These are phyloP conservation scores for Tylopilus subfusipes DNA, from an alignment of 768 basidiomycete genomes.

Conservation along the genomic window DNA sequence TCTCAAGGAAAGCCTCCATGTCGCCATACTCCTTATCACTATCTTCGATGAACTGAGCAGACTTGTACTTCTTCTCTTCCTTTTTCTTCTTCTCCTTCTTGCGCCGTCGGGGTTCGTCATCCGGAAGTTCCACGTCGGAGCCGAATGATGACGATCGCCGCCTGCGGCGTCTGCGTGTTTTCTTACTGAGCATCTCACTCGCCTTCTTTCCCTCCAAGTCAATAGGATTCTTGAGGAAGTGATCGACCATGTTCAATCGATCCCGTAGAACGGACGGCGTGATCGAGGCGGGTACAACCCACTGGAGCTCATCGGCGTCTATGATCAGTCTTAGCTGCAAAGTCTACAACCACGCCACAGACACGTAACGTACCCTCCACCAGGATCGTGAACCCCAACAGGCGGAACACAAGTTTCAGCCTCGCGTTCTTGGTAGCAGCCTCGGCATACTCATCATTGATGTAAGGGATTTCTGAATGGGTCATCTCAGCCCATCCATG, in stretches of 20 bases:
- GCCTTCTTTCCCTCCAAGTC: slow-evolving; percentile 77
- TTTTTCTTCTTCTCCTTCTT: slow-evolving; percentile 55
- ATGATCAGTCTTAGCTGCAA: slow-evolving; percentile 6
- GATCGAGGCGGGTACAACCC: slow-evolving; percentile 78
- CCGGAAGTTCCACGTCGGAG: slow-evolving; percentile 36
- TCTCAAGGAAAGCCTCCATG: slow-evolving; percentile 78
- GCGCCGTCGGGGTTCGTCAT: slow-evolving; percentile 34
- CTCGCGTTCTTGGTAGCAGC: slow-evolving; percentile 76
- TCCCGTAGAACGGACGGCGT: slow-evolving; percentile 64
- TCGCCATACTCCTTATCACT: slow-evolving; percentile 81
- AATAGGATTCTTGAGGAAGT: slow-evolving; percentile 79
- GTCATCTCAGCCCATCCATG: background rate
- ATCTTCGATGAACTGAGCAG: slow-evolving; percentile 88
- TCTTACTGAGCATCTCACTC: slow-evolving; percentile 65
- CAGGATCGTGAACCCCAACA: slow-evolving; percentile 66
- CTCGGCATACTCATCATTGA: slow-evolving; percentile 68
- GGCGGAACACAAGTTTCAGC: slow-evolving; percentile 80
- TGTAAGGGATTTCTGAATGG: slow-evolving; percentile 68
- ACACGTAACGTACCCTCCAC: slow-evolving; percentile 54
- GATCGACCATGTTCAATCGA: slow-evolving; percentile 71
- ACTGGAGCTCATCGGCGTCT: slow-evolving; percentile 75
- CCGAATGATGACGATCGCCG: slow-evolving; percentile 49
- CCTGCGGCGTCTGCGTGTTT: slow-evolving; percentile 49
- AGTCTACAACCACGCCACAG: background rate
- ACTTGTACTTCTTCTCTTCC: slow-evolving; percentile 77